Percentiles rank a stretch among this genome's conserved stretches.
phyloP scores from a whole-genome alignment of 495 filamentous ascomycete species.

The Rhypophila decipiens region DNA sequence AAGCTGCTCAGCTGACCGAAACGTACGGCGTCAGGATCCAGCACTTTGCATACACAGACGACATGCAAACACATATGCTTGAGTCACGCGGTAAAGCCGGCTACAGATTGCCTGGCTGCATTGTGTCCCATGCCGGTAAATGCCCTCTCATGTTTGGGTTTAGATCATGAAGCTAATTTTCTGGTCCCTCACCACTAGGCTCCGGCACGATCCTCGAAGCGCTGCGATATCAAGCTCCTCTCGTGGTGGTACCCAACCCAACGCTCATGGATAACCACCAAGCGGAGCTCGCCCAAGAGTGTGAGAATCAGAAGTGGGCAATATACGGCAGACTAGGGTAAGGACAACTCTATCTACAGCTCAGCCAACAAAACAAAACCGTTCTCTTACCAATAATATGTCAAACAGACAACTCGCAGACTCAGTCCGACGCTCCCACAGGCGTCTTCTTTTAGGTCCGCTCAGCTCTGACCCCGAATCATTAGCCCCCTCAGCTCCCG shows the following conservation, averaged over 20 bases:
- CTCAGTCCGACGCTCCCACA: slow-evolving; percentile 15
- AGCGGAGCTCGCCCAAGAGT: slow-evolving; percentile 69
- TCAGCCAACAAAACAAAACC: not conserved
- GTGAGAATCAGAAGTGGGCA: slow-evolving; percentile 63
- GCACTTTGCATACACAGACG: slow-evolving; percentile 59
- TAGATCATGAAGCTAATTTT: no score
- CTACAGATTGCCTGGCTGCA: slow-evolving; percentile 47
- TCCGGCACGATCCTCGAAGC: slow-evolving; percentile 86
- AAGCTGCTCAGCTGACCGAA: slow-evolving; percentile 9
- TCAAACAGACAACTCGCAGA: slow-evolving; percentile 25
- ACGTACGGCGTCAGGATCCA: slow-evolving; percentile 39
- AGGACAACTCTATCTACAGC: slow-evolving; percentile 7
- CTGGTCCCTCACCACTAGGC: slow-evolving; percentile 40
- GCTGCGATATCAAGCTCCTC: slow-evolving; percentile 54
- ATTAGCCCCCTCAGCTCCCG: not conserved
- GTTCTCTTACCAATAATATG: not conserved
- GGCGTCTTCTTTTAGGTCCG: slow-evolving; percentile 19
- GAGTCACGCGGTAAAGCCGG: slow-evolving; percentile 22
- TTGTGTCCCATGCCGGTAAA: slow-evolving; percentile 86
- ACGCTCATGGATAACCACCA: slow-evolving; percentile 87
- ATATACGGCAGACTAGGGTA: slow-evolving; percentile 62
- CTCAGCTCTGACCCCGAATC: slow-evolving; percentile 2
- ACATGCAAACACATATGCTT: slow-evolving; percentile 50
- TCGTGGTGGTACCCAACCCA: slow-evolving; percentile 84
- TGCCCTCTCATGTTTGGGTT: slow-evolving; percentile 2